Conservation (phyloP, 495 filamentous ascomycete genomes). For the Hamigera avellanea region DNA sequence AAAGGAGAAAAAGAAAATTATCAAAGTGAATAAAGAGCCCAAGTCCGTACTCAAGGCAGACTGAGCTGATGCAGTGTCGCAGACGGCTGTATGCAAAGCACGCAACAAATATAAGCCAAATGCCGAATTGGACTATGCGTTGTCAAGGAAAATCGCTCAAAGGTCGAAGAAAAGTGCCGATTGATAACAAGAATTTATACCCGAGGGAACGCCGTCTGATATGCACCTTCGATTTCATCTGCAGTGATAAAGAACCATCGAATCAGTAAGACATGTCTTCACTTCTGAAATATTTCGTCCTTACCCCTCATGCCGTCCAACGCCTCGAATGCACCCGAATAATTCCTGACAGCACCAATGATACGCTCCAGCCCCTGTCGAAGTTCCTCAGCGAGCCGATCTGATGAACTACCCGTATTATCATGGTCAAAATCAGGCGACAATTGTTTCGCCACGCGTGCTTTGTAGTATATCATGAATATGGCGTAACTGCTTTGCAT, state of each 20-base stretch:
- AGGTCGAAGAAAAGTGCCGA: not conserved
- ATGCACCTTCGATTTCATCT: constrained; percentile 38
- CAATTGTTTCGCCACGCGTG: constrained; percentile 35
- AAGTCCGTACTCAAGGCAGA: too few species aligned
- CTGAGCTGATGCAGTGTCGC: too few species aligned
- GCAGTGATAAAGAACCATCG: not conserved
- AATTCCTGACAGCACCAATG: constrained; percentile 40
- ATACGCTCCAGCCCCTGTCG: constrained; percentile 41
- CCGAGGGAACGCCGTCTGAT: constrained; percentile 30
- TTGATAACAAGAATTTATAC: constrained; percentile 2
- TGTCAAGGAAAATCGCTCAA: not conserved
- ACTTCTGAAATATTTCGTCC: constrained; percentile 1
- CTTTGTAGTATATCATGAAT: constrained; percentile 43
- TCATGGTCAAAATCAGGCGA: constrained; percentile 26
- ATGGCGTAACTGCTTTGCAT: constrained; percentile 54
- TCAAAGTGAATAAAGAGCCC: too few species aligned
- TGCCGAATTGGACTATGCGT: not conserved
- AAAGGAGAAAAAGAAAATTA: constrained; percentile 3
- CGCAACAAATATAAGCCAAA: too few species aligned
- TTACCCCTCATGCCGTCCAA: constrained; percentile 52
- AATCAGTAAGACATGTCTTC: not conserved
- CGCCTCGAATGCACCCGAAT: constrained; percentile 47
- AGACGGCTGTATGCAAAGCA: too few species aligned
- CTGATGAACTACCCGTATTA: constrained; percentile 20
- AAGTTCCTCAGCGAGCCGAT: constrained; percentile 39